These are phyloP conservation scores for Lactarius quietus DNA, from an alignment of 768 basidiomycete species.

Conservation along the genomic window DNA sequence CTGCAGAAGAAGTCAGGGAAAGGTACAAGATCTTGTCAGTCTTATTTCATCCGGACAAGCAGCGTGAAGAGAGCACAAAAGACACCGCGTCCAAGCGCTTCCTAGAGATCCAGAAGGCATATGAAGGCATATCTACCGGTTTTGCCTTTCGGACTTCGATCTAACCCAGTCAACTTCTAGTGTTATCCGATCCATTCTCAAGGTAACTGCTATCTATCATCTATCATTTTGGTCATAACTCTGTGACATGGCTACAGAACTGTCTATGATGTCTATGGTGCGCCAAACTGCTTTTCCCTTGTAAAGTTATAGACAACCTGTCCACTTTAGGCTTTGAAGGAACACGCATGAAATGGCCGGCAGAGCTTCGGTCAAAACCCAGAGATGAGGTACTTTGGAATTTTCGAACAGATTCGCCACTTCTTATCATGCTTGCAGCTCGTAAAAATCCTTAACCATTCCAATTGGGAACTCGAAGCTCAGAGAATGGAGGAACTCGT, in stretches of 20 bases:
- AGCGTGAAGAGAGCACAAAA: conserved; percentile 53
- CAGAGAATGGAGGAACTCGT: conserved; percentile 39
- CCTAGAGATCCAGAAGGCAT: conserved; percentile 76
- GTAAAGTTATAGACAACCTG: background rate
- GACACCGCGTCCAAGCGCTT: conserved; percentile 63
- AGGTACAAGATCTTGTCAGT: conserved; percentile 69
- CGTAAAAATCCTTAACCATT: conserved; percentile 40
- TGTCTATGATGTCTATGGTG: conserved; percentile 28
- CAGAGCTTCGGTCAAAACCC: conserved; percentile 42
- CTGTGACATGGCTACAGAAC: conserved; percentile 19
- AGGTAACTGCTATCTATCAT: conserved; percentile 15
- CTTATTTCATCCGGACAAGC: conserved; percentile 83
- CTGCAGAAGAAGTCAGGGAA: conserved; percentile 68
- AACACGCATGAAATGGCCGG: conserved; percentile 43
- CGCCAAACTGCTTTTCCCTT: background rate
- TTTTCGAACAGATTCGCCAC: background rate
- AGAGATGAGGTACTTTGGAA: conserved; percentile 43
- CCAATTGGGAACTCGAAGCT: conserved; percentile 39
- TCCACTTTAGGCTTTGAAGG: conserved; percentile 36
- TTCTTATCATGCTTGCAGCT: conserved; percentile 38
- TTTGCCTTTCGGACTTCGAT: background rate
- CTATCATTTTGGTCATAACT: conserved; percentile 27
- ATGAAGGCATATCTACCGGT: conserved; percentile 52
- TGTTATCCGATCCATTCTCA: conserved; percentile 27
- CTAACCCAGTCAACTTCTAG: conserved; percentile 13